Evolutionary conservation across 164 flowering plant genomes (phyloP), one percentile per base, ranked within the genome.

Genomic region (Euptelea pleiosperma): DNA sequence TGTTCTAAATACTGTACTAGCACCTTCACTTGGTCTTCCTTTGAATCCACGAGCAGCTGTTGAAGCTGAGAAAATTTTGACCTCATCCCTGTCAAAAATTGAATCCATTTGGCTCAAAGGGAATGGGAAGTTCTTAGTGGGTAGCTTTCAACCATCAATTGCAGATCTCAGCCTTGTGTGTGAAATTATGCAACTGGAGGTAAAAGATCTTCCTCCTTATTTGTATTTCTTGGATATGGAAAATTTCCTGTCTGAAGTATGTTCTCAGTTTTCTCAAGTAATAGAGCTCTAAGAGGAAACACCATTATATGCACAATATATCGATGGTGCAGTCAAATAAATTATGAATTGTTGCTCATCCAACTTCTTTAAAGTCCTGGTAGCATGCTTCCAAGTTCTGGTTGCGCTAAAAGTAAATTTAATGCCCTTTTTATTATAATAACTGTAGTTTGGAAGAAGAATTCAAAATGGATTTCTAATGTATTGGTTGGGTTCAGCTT

Each of bases 131-230:
- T 92, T 85, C 68, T 73, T 92, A 64, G 55, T 87, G 26, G 91
- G 92, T 52, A 72, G 79, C 63, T 61, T 56, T 34, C 82, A 75
- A 71, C 98, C 98, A 26, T 89, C 98, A 24, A 82, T 92, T 41
- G 96, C 96, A 33, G 95, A 92, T 75, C 87, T 92, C 62, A 83
- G 86, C 80, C 76, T 89, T 54, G 91, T 85, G 1, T 92, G 95
- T 75, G 98, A 92, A 66, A 65, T 89, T 47, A 89, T 81, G 89
- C 86, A 92, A 60, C 75, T 87, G 51, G 89, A 92, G 89, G 98
- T 92, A 28, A 61, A 29, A 41, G 2, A 4, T 14, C n/a, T n/a
- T n/a, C 4, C 33, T 42, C 33, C 1, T 19, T 12, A 7, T 15
- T 34, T 21, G 29, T 5, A 42, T 11, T 19, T 3, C 29, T 14